phyloP scores from a whole-genome alignment of 192 early-diverging fungal species.

The Coemansia sp. region DNA sequence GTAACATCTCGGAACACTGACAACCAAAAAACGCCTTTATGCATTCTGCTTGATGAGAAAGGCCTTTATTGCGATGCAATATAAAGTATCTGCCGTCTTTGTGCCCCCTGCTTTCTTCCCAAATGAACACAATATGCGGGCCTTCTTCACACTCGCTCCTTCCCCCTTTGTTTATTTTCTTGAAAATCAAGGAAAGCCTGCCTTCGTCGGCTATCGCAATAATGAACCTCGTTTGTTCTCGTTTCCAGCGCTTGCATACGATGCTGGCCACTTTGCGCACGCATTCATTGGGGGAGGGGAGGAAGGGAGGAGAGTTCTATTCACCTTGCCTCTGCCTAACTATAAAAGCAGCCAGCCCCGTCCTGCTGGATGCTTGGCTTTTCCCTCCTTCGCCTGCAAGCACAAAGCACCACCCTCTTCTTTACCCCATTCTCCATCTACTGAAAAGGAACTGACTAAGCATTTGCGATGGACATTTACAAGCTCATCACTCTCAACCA shows the following conservation, averaged over 20 bases:
- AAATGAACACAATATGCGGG: slow-evolving; percentile 11
- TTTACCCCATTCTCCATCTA: background rate
- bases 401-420: slow-evolving; percentile 1
- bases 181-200: slow-evolving; percentile 12
- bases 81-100: slow-evolving; percentile 9
- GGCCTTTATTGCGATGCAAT: slow-evolving; percentile 3
- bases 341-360: background rate
- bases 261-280: background rate
- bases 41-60: slow-evolving; percentile 7
- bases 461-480: slow-evolving; percentile 39
- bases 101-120: slow-evolving; percentile 11
- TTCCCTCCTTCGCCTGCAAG: background rate
- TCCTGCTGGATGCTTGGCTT: background rate
- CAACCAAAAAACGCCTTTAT: slow-evolving; percentile 19
- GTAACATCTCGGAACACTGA: slow-evolving; percentile 48
- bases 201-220: slow-evolving; percentile 24
- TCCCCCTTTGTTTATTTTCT: slow-evolving; percentile 12
- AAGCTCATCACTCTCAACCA: slow-evolving; percentile 43
- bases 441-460: background rate
- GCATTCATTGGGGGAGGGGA: background rate
- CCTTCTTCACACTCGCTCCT: slow-evolving; percentile 16
- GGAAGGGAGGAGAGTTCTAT: background rate
- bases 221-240: slow-evolving; percentile 22
- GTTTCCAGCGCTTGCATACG: slow-evolving; percentile 9
- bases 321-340: background rate